Percentiles rank a stretch among this genome's conserved stretches.
These are phyloP conservation scores for Emergomyces orientalis DNA, from an alignment of 2,329 filamentous ascomycete genomes.

Conservation along the genomic window DNA sequence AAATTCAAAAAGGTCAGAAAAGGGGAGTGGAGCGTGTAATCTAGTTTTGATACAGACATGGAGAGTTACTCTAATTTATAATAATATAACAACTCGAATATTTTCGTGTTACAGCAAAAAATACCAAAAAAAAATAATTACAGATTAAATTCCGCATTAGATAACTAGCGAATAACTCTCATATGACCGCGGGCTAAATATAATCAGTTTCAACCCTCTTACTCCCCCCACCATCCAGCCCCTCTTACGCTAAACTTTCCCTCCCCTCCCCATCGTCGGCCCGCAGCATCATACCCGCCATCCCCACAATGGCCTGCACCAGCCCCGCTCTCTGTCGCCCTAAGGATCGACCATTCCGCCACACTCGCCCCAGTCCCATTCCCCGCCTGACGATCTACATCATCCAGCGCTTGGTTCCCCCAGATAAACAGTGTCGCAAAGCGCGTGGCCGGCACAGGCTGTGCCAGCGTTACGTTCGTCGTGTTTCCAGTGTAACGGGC, in stretches of 20 bases:
- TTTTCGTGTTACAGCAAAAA: not conserved
- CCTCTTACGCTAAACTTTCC: not conserved
- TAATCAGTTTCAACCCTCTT: not conserved
- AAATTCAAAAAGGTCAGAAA: no score
- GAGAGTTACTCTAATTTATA: no score
- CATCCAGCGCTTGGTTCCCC: slow-evolving; percentile 33
- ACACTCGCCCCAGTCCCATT: slow-evolving; percentile 39
- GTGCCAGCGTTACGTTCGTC: slow-evolving; percentile 31
- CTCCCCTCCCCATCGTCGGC: not conserved
- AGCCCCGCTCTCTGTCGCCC: slow-evolving; percentile 4
- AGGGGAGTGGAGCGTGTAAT: no score
- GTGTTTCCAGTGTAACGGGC: slow-evolving; percentile 33
- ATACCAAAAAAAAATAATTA: not conserved
- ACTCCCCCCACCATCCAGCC: not conserved
- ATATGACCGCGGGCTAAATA: not conserved
- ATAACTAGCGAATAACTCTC: not conserved
- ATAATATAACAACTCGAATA: no score
- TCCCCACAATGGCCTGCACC: not conserved
- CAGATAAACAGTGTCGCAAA: slow-evolving; percentile 38
- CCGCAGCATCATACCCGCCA: not conserved
- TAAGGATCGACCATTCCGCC: slow-evolving; percentile 40
- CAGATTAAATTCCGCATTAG: not conserved
- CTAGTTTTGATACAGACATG: no score
- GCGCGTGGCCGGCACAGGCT: slow-evolving; percentile 26
- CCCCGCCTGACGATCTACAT: slow-evolving; percentile 23